Evolutionary conservation across 305 asterid species (phyloP), one percentile per base, ranked within the genome.

Genomic region (Euphrasia arctica): DNA sequence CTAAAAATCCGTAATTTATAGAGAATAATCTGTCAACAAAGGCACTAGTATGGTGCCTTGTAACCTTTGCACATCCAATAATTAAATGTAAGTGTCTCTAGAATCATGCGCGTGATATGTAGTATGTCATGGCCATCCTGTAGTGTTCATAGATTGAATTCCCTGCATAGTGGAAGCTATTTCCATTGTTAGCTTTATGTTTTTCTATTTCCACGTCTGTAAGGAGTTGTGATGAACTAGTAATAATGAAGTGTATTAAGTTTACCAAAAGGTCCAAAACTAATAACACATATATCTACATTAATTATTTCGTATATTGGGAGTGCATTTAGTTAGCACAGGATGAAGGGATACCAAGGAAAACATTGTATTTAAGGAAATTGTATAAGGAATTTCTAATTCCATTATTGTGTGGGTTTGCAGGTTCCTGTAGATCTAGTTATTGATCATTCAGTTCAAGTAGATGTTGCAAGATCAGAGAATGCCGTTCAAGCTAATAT

Each of bases 351-450:
- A 36, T 34, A 1, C 63, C 28, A 4, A 60, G 70, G 60, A 52
- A 6, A 28, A 64, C 60, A 29, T 49, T 29, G 42, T 27, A 13
- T 60, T 13, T 4, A 31, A 43, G 5, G 13, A 22, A 63, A 64
- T 39, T 15, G 48, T 3, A 47, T 31, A 64, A 76, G 31, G 15
- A 43, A 55, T 65, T 70, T 52, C 65, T 69, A 49, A 64, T 14
- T 69, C 60, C 63, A 43, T 13, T 61, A 62, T 27, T 71, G 54
- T 72, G 36, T 74, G 71, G 63, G 71, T 64, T 72, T 67, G 76
- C 83, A 91, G 96, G 96, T 91, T 67, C 96, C 98, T 41, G 98
- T 91, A 1, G 98, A 91, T 74, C 88, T 91, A 47, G 98, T 91
- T 52, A 83, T 91, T 14, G 98, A 91, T 74, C 98, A 91, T 74